These are phyloP conservation scores for Pugionium cornutum DNA, from an alignment of 345 rosid genomes.

Conservation along the genomic window DNA sequence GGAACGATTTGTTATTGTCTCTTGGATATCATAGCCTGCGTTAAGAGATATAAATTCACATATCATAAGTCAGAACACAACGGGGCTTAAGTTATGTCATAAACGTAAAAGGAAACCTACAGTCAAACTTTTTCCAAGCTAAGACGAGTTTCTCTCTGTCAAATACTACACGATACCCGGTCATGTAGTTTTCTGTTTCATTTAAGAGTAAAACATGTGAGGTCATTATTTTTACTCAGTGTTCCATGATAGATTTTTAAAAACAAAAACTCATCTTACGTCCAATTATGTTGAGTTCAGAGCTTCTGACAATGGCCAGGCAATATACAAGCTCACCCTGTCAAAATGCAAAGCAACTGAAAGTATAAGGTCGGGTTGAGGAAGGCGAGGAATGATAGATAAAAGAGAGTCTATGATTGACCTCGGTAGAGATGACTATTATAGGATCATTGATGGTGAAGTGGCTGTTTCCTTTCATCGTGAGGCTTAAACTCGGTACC, in stretches of 20 bases:
- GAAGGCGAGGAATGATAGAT: background rate
- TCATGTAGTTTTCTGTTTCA: constrained; percentile 84
- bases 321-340: constrained; percentile 69
- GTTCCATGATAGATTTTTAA: background rate
- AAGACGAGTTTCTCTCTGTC: constrained; percentile 70
- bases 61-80: background rate
- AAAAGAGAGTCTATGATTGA: constrained; percentile 30
- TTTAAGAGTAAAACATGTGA: constrained; percentile 22
- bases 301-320: constrained; percentile 70
- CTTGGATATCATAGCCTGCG: constrained; percentile 70
- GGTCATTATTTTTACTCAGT: background rate
- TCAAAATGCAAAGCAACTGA: constrained; percentile 19
- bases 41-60: background rate
- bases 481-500: constrained; percentile 67
- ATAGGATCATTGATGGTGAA: constrained; percentile 70
- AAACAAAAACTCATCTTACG: constrained; percentile 48
- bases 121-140: constrained; percentile 83
- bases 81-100: background rate
- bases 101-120: constrained; percentile 42
- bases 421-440: constrained; percentile 68
- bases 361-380: background rate
- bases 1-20: constrained; percentile 35
- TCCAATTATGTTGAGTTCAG: constrained; percentile 72
- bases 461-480: constrained; percentile 67
- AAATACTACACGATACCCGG: constrained; percentile 73